Conservation (phyloP, 2,329 filamentous ascomycete species). For the Clonostachys rhizophaga region DNA sequence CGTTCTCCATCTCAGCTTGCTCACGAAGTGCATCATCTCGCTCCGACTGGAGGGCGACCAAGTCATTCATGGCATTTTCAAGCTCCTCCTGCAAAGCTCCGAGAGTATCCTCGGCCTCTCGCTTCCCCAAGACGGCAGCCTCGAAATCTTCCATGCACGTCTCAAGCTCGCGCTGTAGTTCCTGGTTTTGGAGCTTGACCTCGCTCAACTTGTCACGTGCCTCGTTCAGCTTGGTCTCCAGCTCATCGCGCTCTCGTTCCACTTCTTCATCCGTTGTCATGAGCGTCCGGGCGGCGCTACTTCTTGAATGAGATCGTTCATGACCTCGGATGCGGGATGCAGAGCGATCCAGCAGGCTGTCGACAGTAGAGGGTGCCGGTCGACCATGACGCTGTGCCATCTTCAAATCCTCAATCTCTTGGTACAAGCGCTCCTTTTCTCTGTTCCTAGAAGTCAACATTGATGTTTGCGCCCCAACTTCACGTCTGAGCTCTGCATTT, state of each 20-base stretch:
- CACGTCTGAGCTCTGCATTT: conserved; percentile 85
- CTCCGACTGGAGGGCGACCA: conserved; percentile 75
- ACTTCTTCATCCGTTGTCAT: conserved; percentile 55
- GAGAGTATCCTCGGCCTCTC: conserved; percentile 52
- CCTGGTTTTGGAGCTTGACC: conserved; percentile 84
- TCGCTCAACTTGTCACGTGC: conserved; percentile 83
- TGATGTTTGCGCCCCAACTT: conserved; percentile 92
- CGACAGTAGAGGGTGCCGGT: conserved; percentile 60
- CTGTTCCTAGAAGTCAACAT: conserved; percentile 96
- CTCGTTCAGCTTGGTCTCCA: conserved; percentile 79
- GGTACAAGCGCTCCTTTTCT: conserved; percentile 90
- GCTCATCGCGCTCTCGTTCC: conserved; percentile 78
- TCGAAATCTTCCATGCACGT: conserved; percentile 78
- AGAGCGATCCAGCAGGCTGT: conserved; percentile 92
- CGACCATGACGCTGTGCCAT: conserved; percentile 73
- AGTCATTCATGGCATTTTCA: conserved; percentile 72
- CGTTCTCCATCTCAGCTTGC: conserved; percentile 51
- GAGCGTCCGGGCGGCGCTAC: conserved; percentile 63
- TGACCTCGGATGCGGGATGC: conserved; percentile 73
- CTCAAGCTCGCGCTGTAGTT: conserved; percentile 78
- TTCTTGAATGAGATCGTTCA: conserved; percentile 68
- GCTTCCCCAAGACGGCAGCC: conserved; percentile 59
- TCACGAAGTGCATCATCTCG: conserved; percentile 79
- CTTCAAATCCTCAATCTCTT: conserved; percentile 96
- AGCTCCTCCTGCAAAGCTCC: conserved; percentile 74